Base-by-base conservation (phyloP, 2,329 filamentous ascomycete species). In the Sporothrix euskadiensis region DNA sequence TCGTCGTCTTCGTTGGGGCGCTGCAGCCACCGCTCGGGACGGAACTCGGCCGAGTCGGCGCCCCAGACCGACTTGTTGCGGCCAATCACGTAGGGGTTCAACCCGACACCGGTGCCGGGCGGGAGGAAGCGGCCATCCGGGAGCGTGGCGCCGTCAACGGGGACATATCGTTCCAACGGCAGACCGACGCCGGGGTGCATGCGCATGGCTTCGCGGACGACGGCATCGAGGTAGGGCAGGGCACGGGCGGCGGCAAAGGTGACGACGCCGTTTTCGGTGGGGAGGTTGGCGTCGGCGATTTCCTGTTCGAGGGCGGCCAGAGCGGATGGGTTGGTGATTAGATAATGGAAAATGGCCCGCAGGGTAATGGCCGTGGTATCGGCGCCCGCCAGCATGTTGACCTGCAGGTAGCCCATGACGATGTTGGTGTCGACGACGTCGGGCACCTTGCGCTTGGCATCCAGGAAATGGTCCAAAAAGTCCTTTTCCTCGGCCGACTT, bases 221-320 rank as follows among this genome's bases (percentile, higher is more conserved):
- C 83, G 0, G 85, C 86, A 72, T 85, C 82, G 7, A 88, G 80
- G 74, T 86, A 88, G 0, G 82, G 81, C 10, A 87, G 79, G 7
- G 70, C 52, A 10, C 72, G 72, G 6, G 71, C 74, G 14, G 70
- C 54, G 2, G 32, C 57, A 32, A 70, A 72, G 12, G 73, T 1
- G 1, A 71, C 71, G 19, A 70, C 57, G 9, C 57, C 57, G 26
- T 26, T 26, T 8, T 66, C 26, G n/a, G 1, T 16, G 22, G 52
- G 77, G 16, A 41, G 57, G 32, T 63, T 1, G 57, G 57, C 35
- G 7, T 12, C 19, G 1, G n/a, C 32, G 3, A 63, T 22, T 12
- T 63, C 57, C 19, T 22, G 6, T 14, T 63, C 57, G 57, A 63
- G 57, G 1, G 19, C 0, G 19, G 32, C 16, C 3, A 63, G 32